Base-by-base conservation (phyloP, 1,139 yeast genomes). In the Zygotorulaspora mrakii region DNA sequence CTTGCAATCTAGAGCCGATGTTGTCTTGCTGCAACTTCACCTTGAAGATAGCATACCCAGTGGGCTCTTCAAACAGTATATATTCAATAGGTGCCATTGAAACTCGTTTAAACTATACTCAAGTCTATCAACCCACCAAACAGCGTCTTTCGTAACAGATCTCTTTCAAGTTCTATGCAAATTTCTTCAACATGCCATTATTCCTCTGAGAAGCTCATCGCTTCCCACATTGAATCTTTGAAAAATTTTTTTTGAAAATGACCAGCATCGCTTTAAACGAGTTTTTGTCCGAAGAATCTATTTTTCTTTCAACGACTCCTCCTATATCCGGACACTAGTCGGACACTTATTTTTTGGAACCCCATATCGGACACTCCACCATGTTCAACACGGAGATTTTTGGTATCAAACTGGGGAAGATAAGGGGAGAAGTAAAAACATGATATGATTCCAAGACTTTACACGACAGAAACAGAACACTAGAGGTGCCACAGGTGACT, bases 21-120 rank as follows among this genome's bases (percentile, higher is more conserved):
- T 86, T 91, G 70, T 94, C 98, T 61, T 91, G 96, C 70, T 88
- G 95, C 54, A 87, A 74, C 57, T 82, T 78, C 47, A 91, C 97
- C 69, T 91, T 86, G 79, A 89, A 91, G 61, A 91, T 76, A 55
- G 95, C 97, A 68, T 91, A 91, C 54, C 99, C 99, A 42, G 98
- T 88, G 48, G 98, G 96, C 74, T 91, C 97, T 75, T 91, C 99
- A 67, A 84, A 91, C 63, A 91, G 83, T 68, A 91, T 80, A 71
- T 80, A 91, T 69, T 91, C 96, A 68, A 88, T 77, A 59, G 82
- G 82, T 55, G 80, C 79, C 64, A 60, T 59, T 32, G 37, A 24
- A 12, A 17, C 14, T n/a, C 21, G 21, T 21, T 35, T 35, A 24
- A 13, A 28, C 13, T 7, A 22, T 17, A 21, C 33, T 28, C 29